A percentile compares a stretch with the other conserved stretches of the same genome.
Conservation (phyloP, 768 basidiomycete genomes). For the Auricularia cornea region DNA sequence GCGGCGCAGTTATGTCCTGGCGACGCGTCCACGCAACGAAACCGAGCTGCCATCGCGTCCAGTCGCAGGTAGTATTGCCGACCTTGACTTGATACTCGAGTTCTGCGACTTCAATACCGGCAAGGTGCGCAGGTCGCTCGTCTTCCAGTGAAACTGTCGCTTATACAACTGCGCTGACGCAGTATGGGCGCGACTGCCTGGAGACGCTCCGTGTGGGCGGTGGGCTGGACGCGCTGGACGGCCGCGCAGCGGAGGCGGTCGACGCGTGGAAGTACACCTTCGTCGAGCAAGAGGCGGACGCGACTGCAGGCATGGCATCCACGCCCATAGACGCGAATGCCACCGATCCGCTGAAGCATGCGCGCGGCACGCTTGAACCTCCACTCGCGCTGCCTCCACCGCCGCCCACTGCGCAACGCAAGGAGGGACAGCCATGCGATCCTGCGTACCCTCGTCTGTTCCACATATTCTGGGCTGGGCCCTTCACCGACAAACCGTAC, state of each 20-base stretch:
- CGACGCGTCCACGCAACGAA: conserved; percentile 21
- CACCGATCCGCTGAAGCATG: background rate
- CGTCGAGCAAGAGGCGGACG: background rate
- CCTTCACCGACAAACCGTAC: conserved; percentile 43
- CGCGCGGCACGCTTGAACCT: background rate
- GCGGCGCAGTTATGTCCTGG: background rate
- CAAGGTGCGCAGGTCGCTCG: conserved; percentile 11
- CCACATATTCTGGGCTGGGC: conserved; percentile 45
- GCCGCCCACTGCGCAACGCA: too few relatives aligned
- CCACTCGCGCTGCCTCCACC: background rate
- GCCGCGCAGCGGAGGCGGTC: background rate
- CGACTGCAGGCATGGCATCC: background rate
- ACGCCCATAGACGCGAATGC: background rate
- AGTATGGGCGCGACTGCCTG: conserved; percentile 38
- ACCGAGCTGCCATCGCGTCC: conserved; percentile 32
- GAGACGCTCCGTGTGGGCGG: conserved; percentile 36
- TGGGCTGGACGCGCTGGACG: conserved; percentile 27
- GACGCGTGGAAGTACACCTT: background rate
- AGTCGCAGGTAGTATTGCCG: conserved; percentile 27
- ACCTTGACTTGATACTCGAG: conserved; percentile 35
- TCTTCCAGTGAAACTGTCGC: background rate
- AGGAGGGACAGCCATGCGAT: conserved; percentile 28
- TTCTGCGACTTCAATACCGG: conserved; percentile 18
- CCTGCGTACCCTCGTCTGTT: conserved; percentile 36
- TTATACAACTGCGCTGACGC: background rate